phyloP scores from a whole-genome alignment of 371 early-diverging fungal species.

The Synchytrium microbalum region DNA sequence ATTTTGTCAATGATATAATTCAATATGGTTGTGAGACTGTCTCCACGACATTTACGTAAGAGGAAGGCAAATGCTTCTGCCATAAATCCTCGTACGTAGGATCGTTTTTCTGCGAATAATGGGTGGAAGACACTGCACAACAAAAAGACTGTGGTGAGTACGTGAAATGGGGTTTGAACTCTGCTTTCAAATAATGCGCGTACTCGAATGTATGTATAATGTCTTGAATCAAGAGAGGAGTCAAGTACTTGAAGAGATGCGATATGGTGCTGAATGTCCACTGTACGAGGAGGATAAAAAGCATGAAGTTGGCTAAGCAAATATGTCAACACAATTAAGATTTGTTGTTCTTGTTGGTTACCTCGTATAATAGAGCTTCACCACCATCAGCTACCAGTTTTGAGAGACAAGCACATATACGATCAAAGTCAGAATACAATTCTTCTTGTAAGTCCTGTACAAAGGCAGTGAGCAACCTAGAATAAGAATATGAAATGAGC shows the following conservation, averaged over 20 bases:
- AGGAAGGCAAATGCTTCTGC: slow-evolving; percentile 89
- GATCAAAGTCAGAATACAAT: slow-evolving; percentile 69
- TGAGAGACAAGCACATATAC: slow-evolving; percentile 22
- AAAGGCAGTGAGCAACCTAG: slow-evolving; percentile 46
- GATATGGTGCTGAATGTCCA: slow-evolving; percentile 80
- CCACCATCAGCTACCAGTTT: slow-evolving; percentile 1
- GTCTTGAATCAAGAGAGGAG: slow-evolving; percentile 57
- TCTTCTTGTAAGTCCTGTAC: slow-evolving; percentile 89
- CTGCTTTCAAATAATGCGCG: slow-evolving; percentile 7
- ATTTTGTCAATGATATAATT: slow-evolving; percentile 51
- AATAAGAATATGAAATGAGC: too few relatives aligned
- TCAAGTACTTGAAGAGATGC: slow-evolving; percentile 81
- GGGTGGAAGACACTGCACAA: slow-evolving; percentile 58
- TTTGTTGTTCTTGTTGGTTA: slow-evolving; percentile 1
- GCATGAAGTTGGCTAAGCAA: background rate
- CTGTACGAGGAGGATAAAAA: slow-evolving; percentile 26
- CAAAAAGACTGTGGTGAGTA: background rate
- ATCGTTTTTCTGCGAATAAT: slow-evolving; percentile 57
- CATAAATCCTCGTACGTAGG: slow-evolving; percentile 77
- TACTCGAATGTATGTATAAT: slow-evolving; percentile 60
- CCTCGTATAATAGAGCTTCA: background rate
- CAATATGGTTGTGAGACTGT: slow-evolving; percentile 48
- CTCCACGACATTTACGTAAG: slow-evolving; percentile 63
- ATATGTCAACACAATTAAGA: slow-evolving; percentile 2
- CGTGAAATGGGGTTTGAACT: background rate